Evolutionary conservation across 805 yeast species (phyloP).

Genomic region (Debaryomyces hansenii): DNA sequence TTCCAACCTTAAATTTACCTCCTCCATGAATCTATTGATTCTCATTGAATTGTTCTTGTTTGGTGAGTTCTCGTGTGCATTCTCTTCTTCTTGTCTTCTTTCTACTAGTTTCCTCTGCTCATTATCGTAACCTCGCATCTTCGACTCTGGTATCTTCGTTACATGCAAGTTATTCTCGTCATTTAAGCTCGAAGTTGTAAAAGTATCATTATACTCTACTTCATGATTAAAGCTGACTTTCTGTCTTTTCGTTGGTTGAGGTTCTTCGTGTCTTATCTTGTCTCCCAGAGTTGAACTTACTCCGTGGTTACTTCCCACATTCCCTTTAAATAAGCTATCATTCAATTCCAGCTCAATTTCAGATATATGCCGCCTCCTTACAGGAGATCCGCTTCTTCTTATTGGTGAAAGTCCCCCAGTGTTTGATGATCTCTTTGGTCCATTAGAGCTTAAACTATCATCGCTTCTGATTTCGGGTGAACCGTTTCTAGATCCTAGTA

Average conservation of each 20-base stretch:
- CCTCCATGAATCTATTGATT: not conserved
- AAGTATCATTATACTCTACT: constrained; percentile 6
- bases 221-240: constrained; percentile 8
- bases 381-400: constrained; percentile 36
- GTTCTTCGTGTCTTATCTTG: not conserved
- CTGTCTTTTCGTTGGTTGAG: not conserved
- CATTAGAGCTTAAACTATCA: not conserved
- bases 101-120: not conserved
- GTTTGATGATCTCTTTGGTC: not conserved
- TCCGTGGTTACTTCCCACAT: constrained; percentile 19
- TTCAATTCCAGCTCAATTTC: constrained; percentile 22
- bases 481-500: not conserved
- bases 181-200: not conserved
- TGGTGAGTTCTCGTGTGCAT: not conserved
- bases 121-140: not conserved
- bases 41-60: not conserved
- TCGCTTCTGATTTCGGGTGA: not conserved
- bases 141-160: not conserved
- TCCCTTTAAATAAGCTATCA: constrained; percentile 22
- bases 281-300: not conserved
- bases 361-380: constrained; percentile 27
- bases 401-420: constrained; percentile 19
- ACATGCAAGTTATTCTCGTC: not conserved
- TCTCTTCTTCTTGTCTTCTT: not conserved
- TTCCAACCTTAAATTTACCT: not conserved